Conservation (phyloP, 805 yeast species). For the Lipomyces mesembrius region DNA sequence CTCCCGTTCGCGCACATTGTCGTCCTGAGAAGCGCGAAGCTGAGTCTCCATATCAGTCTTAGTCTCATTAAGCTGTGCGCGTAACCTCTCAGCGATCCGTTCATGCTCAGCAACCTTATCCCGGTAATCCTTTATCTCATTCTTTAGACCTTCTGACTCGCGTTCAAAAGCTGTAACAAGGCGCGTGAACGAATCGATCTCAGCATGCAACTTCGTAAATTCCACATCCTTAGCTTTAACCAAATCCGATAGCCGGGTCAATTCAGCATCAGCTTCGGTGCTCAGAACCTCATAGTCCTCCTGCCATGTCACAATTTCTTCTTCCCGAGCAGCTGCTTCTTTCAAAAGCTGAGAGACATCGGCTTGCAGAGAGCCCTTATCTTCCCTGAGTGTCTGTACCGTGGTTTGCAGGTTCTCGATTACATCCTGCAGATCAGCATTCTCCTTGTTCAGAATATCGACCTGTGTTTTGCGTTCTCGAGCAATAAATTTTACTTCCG, state of each 20-base stretch:
- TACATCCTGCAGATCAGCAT: constrained; percentile 31
- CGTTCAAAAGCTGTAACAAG: constrained; percentile 27
- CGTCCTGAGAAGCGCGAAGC: constrained; percentile 8
- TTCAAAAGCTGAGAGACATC: constrained; percentile 23
- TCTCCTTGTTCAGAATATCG: constrained; percentile 32
- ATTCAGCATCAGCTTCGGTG: constrained; percentile 33
- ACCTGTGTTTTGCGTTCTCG: constrained; percentile 36
- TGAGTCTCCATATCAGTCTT: constrained; percentile 8
- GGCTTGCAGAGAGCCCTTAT: constrained; percentile 19
- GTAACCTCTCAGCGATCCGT: constrained; percentile 7
- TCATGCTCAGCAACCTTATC: constrained; percentile 18
- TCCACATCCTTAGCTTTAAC: constrained; percentile 24
- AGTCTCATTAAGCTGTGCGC: constrained; percentile 7
- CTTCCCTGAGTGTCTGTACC: constrained; percentile 20
- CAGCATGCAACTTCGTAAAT: constrained; percentile 19
- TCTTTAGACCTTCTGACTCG: constrained; percentile 23
- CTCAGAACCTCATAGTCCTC: constrained; percentile 34
- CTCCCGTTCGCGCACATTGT: constrained; percentile 6
- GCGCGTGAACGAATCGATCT: constrained; percentile 22
- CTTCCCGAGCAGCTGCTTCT: constrained; percentile 27
- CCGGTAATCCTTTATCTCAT: constrained; percentile 12
- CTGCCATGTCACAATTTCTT: constrained; percentile 34
- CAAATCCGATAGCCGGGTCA: constrained; percentile 27
- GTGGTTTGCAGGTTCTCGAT: constrained; percentile 22
- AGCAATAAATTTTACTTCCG: constrained; percentile 31